Evolutionary conservation across 1,284 basidiomycete species (phyloP), one percentile per base, ranked within the genome.

Genomic region (Dichomitus squalens): DNA sequence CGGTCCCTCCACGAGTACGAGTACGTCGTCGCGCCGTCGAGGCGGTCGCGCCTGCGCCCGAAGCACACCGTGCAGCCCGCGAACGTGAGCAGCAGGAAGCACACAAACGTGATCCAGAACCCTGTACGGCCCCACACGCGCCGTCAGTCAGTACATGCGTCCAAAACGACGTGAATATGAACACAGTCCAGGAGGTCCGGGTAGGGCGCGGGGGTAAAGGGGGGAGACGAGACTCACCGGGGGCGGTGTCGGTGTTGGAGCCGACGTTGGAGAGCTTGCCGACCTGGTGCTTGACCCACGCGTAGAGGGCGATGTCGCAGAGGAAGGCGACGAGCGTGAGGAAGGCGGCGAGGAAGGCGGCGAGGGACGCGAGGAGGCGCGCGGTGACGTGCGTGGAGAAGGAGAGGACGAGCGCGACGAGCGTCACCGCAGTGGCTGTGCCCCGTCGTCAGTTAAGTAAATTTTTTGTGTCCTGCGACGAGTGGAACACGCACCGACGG

Each of bases 21-120:
- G 58, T 63, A 68, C 53, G 52, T 68, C 48, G 66, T 70, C 23
- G 69, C 67, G 53, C 64, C 67, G 21, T 65, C 61, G 66, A 66
- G 65, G 39, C 68, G 65, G 57, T 68, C 70, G 14, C 68, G 65
- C 53, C 86, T 79, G 34, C 87, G 82, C 9, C 87, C 86, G 65
- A 89, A 81, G 75, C 84, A 88, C 29, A 89, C 84, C 1, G 85
- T 86, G 76, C 81, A 83, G 40, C 85, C 86, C 11, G 82, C 85
- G 55, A 90, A 66, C 44, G 83, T 72, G 20, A 87, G 80, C 2
- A 90, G 78, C 59, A 90, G 72, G 69, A 91, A 74, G 14, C 84
- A 72, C n/a, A 79, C 82, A 64, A 91, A 82, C 3, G 87, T 90
- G 69, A 91, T 72, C 89, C 89, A 92, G 72, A 91, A 88, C 8